Evolutionary conservation across 2,329 filamentous ascomycete genomes (phyloP).

Genomic region (Clonostachys rosea): DNA sequence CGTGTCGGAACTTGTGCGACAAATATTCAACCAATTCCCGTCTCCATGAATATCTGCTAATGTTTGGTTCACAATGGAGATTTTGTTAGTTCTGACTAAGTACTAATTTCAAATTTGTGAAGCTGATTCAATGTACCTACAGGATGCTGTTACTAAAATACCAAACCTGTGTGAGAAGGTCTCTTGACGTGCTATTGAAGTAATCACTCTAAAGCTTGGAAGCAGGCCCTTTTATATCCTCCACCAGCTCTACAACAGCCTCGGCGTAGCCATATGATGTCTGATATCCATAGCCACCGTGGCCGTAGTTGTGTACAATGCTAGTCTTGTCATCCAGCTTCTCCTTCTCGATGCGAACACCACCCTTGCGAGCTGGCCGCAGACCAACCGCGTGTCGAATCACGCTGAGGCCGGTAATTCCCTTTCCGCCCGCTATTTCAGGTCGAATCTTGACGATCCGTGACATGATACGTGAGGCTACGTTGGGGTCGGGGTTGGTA

Average conservation of each 20-base stretch:
- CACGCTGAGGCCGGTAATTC: slow-evolving; percentile 68
- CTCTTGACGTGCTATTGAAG: too few species aligned
- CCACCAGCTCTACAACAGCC: slow-evolving; percentile 60
- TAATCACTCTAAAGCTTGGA: too few species aligned
- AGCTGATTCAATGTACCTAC: too few species aligned
- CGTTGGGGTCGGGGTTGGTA: slow-evolving; percentile 68
- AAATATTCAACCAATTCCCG: too few species aligned
- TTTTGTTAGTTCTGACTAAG: too few species aligned
- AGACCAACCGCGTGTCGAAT: slow-evolving; percentile 82
- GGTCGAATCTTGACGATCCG: slow-evolving; percentile 64
- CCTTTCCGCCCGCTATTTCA: slow-evolving; percentile 57
- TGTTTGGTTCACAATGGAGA: too few species aligned
- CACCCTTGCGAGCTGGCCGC: slow-evolving; percentile 68
- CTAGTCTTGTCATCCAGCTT: slow-evolving; percentile 43
- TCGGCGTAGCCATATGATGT: slow-evolving; percentile 67
- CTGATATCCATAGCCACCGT: slow-evolving; percentile 74
- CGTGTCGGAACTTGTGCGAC: too few species aligned
- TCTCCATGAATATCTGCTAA: too few species aligned
- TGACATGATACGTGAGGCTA: slow-evolving; percentile 79
- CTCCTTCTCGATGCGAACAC: slow-evolving; percentile 66
- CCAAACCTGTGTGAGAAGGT: too few species aligned
- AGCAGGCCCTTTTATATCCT: too few species aligned
- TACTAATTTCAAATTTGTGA: too few species aligned
- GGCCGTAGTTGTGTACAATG: slow-evolving; percentile 77
- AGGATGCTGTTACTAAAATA: too few species aligned